These are phyloP conservation scores for Cetraspora pellucida DNA, from an alignment of 192 early-diverging fungal species.

Conservation along the genomic window DNA sequence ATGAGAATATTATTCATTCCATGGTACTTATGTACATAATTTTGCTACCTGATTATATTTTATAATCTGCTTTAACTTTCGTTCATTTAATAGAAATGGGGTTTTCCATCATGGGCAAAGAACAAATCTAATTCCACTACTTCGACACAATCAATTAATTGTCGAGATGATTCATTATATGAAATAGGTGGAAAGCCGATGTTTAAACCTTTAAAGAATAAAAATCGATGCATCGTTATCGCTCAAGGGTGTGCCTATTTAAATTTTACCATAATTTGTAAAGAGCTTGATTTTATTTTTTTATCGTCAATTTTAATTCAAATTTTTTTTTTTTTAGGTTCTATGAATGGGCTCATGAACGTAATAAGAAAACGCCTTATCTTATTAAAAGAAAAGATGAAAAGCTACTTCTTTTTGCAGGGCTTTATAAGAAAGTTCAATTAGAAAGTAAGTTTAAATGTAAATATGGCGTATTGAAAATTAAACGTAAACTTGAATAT, in stretches of 20 bases:
- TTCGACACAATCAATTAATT: constrained; percentile 52
- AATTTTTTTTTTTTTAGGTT: constrained; percentile 41
- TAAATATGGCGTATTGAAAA: not conserved
- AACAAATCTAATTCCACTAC: constrained; percentile 41
- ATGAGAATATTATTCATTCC: constrained; percentile 42
- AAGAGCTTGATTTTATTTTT: too few relatives aligned
- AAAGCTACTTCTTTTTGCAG: constrained; percentile 54
- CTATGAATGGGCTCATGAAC: constrained; percentile 58
- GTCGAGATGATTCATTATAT: constrained; percentile 54
- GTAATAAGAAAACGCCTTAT: constrained; percentile 51
- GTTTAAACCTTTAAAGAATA: constrained; percentile 51
- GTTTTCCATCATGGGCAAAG: constrained; percentile 50
- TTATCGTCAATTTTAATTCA: not conserved
- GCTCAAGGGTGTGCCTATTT: constrained; percentile 50
- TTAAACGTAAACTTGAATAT: too few relatives aligned
- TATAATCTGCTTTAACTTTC: not conserved
- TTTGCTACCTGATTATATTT: not conserved
- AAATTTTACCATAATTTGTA: not conserved
- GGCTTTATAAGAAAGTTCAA: constrained; percentile 48
- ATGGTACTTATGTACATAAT: constrained; percentile 43
- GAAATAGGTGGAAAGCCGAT: constrained; percentile 44
- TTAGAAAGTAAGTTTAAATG: constrained; percentile 36
- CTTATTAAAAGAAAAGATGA: constrained; percentile 51
- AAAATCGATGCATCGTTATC: constrained; percentile 56
- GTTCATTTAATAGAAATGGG: constrained; percentile 48